Percentiles rank a stretch among this genome's conserved stretches.
These are phyloP conservation scores for Nephromyces sp. DNA, from an alignment of 169 alveolate species.

Conservation along the genomic window DNA sequence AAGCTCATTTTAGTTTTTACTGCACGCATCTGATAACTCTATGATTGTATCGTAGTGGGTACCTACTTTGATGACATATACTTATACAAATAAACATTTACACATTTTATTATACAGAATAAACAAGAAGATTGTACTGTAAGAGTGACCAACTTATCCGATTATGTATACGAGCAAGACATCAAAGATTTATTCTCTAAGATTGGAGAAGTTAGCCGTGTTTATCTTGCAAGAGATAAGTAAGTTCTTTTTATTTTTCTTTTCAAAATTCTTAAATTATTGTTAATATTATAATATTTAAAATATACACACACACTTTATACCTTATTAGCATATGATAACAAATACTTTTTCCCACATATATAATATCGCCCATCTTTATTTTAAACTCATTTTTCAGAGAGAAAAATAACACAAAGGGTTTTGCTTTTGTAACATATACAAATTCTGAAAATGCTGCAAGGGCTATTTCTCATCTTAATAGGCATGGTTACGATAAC, in stretches of 20 bases:
- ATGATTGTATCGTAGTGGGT: too few species aligned
- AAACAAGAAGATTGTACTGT: conserved; percentile 69
- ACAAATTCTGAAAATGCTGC: conserved; percentile 71
- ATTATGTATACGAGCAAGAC: conserved; percentile 73
- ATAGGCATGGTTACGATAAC: conserved; percentile 76
- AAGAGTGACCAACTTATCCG: conserved; percentile 75
- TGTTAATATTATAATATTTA: neutral
- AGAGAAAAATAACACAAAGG: conserved; percentile 74
- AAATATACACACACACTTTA: neutral
- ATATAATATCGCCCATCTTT: neutral
- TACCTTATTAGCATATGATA: neutral
- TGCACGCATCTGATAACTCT: too few species aligned
- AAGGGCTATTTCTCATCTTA: conserved; percentile 67
- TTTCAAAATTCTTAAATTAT: neutral
- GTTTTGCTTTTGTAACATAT: conserved; percentile 77
- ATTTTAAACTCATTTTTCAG: conserved; percentile 16
- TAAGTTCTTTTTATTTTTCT: neutral
- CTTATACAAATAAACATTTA: too few species aligned
- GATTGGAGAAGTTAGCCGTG: conserved; percentile 68
- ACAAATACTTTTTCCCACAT: neutral
- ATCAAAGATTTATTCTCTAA: conserved; percentile 63
- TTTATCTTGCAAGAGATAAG: conserved; percentile 75
- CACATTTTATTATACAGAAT: too few species aligned
- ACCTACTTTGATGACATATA: too few species aligned
- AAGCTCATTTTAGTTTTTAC: too few species aligned